Evolutionary conservation across 1,139 yeast species (phyloP), one percentile per base, ranked within the genome.

Genomic region (Debaryomyces singareniensis): DNA sequence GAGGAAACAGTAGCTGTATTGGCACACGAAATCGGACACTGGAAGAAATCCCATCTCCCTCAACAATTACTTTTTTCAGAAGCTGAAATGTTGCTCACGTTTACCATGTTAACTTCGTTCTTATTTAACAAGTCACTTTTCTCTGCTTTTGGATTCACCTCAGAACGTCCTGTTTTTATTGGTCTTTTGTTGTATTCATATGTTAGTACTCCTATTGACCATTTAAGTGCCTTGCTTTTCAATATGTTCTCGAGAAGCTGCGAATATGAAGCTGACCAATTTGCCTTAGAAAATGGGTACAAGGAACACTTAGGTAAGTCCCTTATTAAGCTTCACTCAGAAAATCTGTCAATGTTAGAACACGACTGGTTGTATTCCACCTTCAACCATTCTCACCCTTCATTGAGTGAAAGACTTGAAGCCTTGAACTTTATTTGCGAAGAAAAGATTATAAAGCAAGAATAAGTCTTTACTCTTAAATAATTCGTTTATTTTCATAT

Each of bases 11-110:
- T 89, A 32, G 96, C 98, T 26, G 95, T 91, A 1, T 68, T 91
- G 46, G 97, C 95, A 14, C 98, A 91, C 52, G 98, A 91, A 62
- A 82, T 91, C 43, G 98, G 98, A 29, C 98, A 91, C 56, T 91
- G 98, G 98, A 81, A 82, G 44, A 69, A 82, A 53, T 78, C 81
- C 36, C 98, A 91, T 56, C 79, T 89, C 37, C 65, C 87, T 12
- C 78, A 78, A 51, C 71, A 78, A 69, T 58, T 91, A 47, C 45
- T 70, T 3, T 68, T 79, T 41, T 64, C 75, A 29, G 91, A 86
- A 56, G 55, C 63, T 10, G 84, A 83, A 46, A 57, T 81, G 33
- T 72, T 82, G 43, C 45, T 73, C 26, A 68, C 78, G 29, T 84
- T 89, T 51, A 67, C 83, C 1, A 52, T 81, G 39, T 87, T 89